phyloP scores from a whole-genome alignment of 805 yeast species.

The Starmerella floricola region DNA sequence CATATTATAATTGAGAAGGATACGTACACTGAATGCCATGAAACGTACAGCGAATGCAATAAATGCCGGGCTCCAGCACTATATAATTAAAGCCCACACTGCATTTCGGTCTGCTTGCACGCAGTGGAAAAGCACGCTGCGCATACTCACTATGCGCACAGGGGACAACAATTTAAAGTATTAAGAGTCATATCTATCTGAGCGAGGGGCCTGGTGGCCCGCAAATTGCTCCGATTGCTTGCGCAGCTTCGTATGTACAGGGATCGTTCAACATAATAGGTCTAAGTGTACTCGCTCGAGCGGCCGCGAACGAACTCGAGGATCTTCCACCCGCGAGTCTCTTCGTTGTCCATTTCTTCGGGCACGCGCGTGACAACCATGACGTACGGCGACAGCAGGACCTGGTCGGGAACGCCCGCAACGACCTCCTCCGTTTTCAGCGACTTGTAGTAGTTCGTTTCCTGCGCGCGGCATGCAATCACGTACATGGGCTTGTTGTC shows the following conservation, averaged over 20 bases:
- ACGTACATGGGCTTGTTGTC: slow-evolving; percentile 86
- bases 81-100: no score
- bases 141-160: no score
- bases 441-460: slow-evolving; percentile 76
- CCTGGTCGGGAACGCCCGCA: slow-evolving; percentile 91
- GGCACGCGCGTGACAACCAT: slow-evolving; percentile 89
- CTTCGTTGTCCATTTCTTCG: slow-evolving; percentile 77
- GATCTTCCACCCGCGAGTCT: slow-evolving; percentile 95
- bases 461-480: slow-evolving; percentile 93
- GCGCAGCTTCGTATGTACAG: not conserved
- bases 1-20: no score
- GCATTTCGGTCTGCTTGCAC: no score
- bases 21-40: no score
- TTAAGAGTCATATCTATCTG: not conserved
- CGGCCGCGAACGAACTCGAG: slow-evolving; percentile 90
- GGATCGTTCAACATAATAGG: not conserved
- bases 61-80: no score
- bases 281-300: slow-evolving; percentile 37
- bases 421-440: slow-evolving; percentile 86
- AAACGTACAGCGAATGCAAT: no score
- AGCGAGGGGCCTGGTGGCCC: not conserved
- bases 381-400: slow-evolving; percentile 86
- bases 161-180: not conserved
- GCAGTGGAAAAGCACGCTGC: no score
- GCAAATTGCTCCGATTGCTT: not conserved